Base-by-base conservation (phyloP, 2,329 filamentous ascomycete genomes). In the Xylaria sp. region DNA sequence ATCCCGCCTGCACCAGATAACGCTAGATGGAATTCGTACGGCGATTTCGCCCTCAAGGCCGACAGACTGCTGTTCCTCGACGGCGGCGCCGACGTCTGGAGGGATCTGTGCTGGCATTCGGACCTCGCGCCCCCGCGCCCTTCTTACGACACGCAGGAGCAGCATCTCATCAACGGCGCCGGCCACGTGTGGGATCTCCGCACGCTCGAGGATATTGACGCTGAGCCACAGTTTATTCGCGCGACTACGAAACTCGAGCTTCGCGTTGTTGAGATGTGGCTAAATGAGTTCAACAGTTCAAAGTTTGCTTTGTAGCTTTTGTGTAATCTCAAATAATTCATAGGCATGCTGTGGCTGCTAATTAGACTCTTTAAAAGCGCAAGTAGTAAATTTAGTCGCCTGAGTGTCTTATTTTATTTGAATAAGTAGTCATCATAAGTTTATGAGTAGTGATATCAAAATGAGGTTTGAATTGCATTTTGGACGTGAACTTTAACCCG, bases 81-180 rank as follows among this genome's bases (percentile, higher is more conserved):
- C 68, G 85, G 85, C 6, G 79, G 81, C 70, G 80, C 81, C 47
- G 85, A 88, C 70, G 82, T 85, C 8, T 87, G 85, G 85, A 78
- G 83, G 3, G 84, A 84, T 58, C 72, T 86, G 1, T 85, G 82
- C 73, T 86, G 84, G 70, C 85, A 87, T 64, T 84, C 83, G 0
- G 77, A 80, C 56, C 72, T 80, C 11, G 82, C 81, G 45, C 74
- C 75, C 1, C 77, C 80, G 8, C 76, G 76, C 2, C 34, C 61
- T 19, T 72, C 79, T 2, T 75, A 77, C 5, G 81, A 85, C 63
- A 76, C 82, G 21, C 79, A 83, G 68, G 82, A 84, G 1, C 81
- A 84, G 62, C 80, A 83, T 64, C 74, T 87, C 32, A 86, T 87
- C 68, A 80, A 82, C 0, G 84, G 84, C 0, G 83, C 79, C 0